Percentiles rank a stretch among this genome's conserved stretches.
These are phyloP conservation scores for Saturnispora mendoncae DNA, from an alignment of 805 yeast species.

Conservation along the genomic window DNA sequence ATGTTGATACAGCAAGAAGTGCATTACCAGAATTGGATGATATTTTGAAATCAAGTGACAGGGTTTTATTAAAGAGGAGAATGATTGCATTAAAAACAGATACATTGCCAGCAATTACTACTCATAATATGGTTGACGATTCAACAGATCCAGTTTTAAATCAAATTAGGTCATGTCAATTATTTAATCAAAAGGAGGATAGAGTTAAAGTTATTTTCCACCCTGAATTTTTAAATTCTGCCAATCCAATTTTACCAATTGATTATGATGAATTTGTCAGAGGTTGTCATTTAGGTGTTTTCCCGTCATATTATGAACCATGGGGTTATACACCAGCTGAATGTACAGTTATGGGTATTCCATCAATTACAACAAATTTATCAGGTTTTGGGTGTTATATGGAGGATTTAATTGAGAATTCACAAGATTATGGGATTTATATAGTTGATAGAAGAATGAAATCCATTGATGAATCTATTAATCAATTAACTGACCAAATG, in stretches of 20 bases:
- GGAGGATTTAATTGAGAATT: conserved; percentile 94
- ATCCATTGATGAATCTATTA: conserved; percentile 85
- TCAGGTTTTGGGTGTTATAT: conserved; percentile 98
- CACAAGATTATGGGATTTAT: conserved; percentile 93
- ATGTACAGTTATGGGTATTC: conserved; percentile 99
- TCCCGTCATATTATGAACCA: conserved; percentile 97
- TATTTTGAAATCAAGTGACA: conserved; percentile 75
- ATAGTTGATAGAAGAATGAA: conserved; percentile 91
- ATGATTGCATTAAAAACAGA: conserved; percentile 88
- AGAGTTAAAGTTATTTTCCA: conserved; percentile 94
- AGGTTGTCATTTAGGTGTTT: conserved; percentile 96
- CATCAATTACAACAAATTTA: conserved; percentile 89
- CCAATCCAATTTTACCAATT: conserved; percentile 84
- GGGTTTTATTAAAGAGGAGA: conserved; percentile 83
- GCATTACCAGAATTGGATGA: conserved; percentile 70
- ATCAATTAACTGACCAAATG: conserved; percentile 85
- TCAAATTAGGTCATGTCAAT: conserved; percentile 84
- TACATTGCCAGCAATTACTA: conserved; percentile 87
- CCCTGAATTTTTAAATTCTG: conserved; percentile 92
- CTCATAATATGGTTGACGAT: conserved; percentile 95
- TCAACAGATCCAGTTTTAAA: conserved; percentile 82
- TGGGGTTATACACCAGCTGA: conserved; percentile 99
- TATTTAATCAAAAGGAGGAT: conserved; percentile 84
- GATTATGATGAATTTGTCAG: conserved; percentile 97
- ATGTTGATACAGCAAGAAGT: conserved; percentile 32